Conservation (phyloP, 352 stramenopile species). For the Phytophthora lateralis region DNA sequence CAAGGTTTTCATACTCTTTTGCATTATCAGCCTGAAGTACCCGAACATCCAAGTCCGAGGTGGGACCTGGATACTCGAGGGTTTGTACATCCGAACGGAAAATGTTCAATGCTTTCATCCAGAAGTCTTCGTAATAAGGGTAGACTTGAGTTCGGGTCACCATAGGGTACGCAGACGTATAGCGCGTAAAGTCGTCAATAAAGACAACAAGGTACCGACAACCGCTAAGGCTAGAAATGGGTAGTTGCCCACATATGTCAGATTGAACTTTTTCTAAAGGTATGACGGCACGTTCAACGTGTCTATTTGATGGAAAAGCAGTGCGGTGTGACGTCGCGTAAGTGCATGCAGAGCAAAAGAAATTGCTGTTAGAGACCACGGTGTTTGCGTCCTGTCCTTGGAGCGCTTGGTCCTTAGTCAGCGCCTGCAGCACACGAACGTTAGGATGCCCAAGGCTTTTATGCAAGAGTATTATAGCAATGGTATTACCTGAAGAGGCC, state of each 20-base stretch:
- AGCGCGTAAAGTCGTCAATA: constrained; percentile 6
- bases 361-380: background rate
- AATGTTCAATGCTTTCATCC: constrained; percentile 5
- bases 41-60: constrained; percentile 1
- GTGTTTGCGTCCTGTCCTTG: background rate
- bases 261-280: constrained; percentile 11
- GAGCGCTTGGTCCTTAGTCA: background rate
- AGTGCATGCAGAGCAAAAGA: constrained; percentile 12
- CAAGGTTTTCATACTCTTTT: constrained; percentile 17
- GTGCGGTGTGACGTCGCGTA: constrained; percentile 9
- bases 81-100: background rate
- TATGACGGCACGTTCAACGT: constrained; percentile 1
- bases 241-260: constrained; percentile 13
- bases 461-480: too few relatives aligned
- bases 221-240: constrained; percentile 7
- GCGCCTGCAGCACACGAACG: constrained; percentile 1
- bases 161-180: constrained; percentile 17
- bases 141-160: constrained; percentile 17
- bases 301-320: constrained; percentile 12
- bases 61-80: background rate
- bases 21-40: constrained; percentile 11
- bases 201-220: constrained; percentile 14
- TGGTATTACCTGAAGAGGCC: constrained; percentile 1
- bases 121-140: constrained; percentile 14
- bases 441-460: constrained; percentile 16